Evolutionary conservation across 306 rosid species (phyloP), one percentile per base, ranked within the genome.

Genomic region (Castanospermum australe): DNA sequence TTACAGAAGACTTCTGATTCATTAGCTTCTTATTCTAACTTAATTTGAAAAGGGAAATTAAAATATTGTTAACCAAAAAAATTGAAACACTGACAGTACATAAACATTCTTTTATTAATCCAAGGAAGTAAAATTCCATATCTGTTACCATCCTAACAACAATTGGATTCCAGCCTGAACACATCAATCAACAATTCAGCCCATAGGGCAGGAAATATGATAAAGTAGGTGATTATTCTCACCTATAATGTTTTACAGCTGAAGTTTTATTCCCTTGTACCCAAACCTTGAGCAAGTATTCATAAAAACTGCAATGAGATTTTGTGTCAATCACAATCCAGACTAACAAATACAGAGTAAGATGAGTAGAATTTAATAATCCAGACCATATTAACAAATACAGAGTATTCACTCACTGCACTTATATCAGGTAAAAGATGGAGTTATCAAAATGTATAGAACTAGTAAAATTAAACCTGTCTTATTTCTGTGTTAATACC

Each of bases 241-340:
- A 93, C 99, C 98, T 88, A 75, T 96, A 96, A 56, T 10, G 97
- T 79, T 90, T 93, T 13, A 96, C 97, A 77, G 88, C 65, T 32
- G 94, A 42, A 76, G 99, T 96, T 79, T 82, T 90, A 77, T 96
- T 93, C 76, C 99, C 98, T 73, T 81, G 98, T 78, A 96, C 84
- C 99, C 98, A 96, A 72, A 90, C 99, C 86, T 96, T 96, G 84
- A 96, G 99, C 82, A 96, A 86, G 85, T 96, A 96, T 78, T 96
- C 99, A 80, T 96, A 96, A 82, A 96, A 96, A 89, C 99, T 96
- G 97, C 89, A 89, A 57, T 42, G 55, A 81, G 41, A 67, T 28
- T 70, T 80, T 73, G 67, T 47, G 74, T 76, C 67, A 83, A 81
- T 52, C 81, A 81, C 47, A 79, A 57, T 66, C 39, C 57, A 76